Percentiles rank a stretch among this genome's conserved stretches.
These are phyloP conservation scores for Glonium stellatum DNA, from an alignment of 495 filamentous ascomycete species.

Conservation along the genomic window DNA sequence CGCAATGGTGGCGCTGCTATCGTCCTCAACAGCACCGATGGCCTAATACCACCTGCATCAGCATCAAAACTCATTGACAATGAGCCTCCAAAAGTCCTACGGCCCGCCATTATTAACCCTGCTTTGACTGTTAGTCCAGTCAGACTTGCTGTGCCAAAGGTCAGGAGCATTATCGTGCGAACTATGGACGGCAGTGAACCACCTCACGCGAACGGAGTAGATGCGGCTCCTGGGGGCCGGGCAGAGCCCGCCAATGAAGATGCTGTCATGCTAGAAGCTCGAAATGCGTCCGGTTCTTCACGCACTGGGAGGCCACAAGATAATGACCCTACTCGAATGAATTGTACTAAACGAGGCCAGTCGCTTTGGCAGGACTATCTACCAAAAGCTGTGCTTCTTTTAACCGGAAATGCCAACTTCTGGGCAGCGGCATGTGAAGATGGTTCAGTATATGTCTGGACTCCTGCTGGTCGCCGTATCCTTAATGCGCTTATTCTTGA, in stretches of 20 bases:
- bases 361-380: constrained; percentile 90
- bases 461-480: constrained; percentile 81
- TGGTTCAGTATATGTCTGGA: constrained; percentile 88
- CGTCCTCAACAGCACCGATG: constrained; percentile 67
- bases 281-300: constrained; percentile 56
- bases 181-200: constrained; percentile 47
- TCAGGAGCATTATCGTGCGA: constrained; percentile 71
- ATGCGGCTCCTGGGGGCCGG: constrained; percentile 42
- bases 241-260: constrained; percentile 45
- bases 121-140: constrained; percentile 73
- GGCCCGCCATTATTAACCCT: constrained; percentile 80
- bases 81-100: constrained; percentile 68
- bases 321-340: constrained; percentile 75
- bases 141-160: constrained; percentile 81
- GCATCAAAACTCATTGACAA: constrained; percentile 7
- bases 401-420: constrained; percentile 81
- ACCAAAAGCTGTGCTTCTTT: constrained; percentile 70
- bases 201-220: constrained; percentile 18
- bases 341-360: constrained; percentile 73
- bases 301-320: constrained; percentile 51
- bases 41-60: constrained; percentile 47
- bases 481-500: constrained; percentile 80
- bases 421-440: constrained; percentile 94
- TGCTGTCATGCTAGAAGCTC: constrained; percentile 63
- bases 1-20: constrained; percentile 65